These are phyloP conservation scores for Ustilago crameri DNA, from an alignment of 1,284 basidiomycete genomes.

Conservation along the genomic window DNA sequence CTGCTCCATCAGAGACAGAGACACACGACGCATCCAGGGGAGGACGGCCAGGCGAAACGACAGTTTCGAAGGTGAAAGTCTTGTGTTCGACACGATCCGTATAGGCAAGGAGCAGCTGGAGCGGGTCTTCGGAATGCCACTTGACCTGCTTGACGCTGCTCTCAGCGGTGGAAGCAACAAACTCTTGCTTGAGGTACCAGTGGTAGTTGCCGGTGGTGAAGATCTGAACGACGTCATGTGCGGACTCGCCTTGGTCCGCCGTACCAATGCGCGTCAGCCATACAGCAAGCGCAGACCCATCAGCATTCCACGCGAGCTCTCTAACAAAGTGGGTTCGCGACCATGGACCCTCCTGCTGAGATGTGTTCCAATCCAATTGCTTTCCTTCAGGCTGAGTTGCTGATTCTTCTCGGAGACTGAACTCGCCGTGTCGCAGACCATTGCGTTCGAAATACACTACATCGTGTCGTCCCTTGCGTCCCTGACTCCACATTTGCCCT, in stretches of 20 bases:
- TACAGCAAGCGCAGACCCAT: constrained; percentile 84
- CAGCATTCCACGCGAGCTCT: constrained; percentile 86
- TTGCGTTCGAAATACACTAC: constrained; percentile 96
- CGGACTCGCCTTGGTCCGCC: constrained; percentile 2
- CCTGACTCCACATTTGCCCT: constrained; percentile 51
- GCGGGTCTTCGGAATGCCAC: constrained; percentile 87
- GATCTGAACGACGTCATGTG: constrained; percentile 75
- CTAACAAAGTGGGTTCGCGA: constrained; percentile 73
- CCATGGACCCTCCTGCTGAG: constrained; percentile 32
- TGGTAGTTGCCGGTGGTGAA: constrained; percentile 97
- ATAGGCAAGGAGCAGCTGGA: constrained; percentile 75
- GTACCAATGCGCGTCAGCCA: constrained; percentile 74
- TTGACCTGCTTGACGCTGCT: constrained; percentile 72
- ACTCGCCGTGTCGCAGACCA: constrained; percentile 90
- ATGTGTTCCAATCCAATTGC: constrained; percentile 31
- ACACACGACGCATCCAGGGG: constrained; percentile 85
- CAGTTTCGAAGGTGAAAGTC: constrained; percentile 82
- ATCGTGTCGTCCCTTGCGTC: constrained; percentile 75
- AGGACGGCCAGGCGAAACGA: constrained; percentile 74
- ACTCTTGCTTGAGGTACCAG: constrained; percentile 74
- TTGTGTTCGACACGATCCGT: constrained; percentile 74
- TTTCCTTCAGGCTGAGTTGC: constrained; percentile 64
- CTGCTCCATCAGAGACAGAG: constrained; percentile 88
- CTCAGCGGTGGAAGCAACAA: constrained; percentile 13
- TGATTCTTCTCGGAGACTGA: constrained; percentile 75